Evolutionary conservation across 306 rosid genomes (phyloP).

Genomic region (Trifolium repens): DNA sequence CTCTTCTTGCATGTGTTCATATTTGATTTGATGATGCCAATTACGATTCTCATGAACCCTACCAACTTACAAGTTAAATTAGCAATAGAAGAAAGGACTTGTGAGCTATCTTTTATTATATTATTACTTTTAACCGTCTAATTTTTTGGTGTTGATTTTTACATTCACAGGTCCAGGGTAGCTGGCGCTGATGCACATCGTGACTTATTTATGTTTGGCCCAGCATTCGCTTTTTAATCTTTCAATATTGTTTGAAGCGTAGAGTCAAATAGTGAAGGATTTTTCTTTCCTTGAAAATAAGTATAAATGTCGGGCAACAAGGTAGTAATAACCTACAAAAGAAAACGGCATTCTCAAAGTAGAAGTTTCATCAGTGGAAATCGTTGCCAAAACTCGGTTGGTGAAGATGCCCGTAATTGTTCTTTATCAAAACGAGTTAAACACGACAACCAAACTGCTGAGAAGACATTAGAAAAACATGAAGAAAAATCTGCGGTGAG

Average conservation of each 20-base stretch:
- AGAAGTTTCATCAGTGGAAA: constrained; percentile 42
- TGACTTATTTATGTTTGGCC: constrained; percentile 18
- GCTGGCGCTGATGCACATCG: constrained; percentile 12
- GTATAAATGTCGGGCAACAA: constrained; percentile 61
- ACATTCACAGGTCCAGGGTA: constrained; percentile 10
- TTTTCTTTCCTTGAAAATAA: constrained; percentile 21
- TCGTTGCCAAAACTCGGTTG: constrained; percentile 34
- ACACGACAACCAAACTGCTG: constrained; percentile 37
- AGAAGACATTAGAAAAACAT: constrained; percentile 42
- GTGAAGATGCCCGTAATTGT: constrained; percentile 36
- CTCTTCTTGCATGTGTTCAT: constrained; percentile 15
- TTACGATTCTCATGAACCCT: background rate
- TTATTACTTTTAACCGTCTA: constrained; percentile 2
- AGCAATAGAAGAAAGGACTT: background rate
- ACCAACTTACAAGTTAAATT: constrained; percentile 29
- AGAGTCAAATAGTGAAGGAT: constrained; percentile 35
- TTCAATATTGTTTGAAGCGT: constrained; percentile 28
- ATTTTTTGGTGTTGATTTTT: background rate
- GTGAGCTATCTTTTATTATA: constrained; percentile 13
- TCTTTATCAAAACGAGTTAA: constrained; percentile 33
- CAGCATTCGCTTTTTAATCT: background rate
- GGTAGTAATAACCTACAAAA: constrained; percentile 65
- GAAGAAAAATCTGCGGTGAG: constrained; percentile 51
- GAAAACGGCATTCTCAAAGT: constrained; percentile 51
- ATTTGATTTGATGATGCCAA: background rate